A percentile compares a stretch with the other conserved stretches of the same genome.
These are phyloP conservation scores for Arachis monticola DNA, from an alignment of 331 rosid genomes.

Conservation along the genomic window DNA sequence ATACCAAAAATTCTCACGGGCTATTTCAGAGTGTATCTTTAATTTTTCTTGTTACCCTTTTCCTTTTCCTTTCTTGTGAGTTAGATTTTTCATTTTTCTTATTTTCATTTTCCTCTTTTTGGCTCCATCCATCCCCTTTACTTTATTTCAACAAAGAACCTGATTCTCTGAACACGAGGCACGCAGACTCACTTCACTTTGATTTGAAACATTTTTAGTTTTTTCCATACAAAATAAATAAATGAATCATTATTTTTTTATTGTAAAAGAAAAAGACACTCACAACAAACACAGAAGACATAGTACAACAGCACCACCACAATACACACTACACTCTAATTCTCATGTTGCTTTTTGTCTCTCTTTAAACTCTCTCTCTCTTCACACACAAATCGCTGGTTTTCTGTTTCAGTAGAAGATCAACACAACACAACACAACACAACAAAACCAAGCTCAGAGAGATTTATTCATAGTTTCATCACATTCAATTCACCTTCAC, in stretches of 20 bases:
- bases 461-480: neutral
- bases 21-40: conserved; percentile 29
- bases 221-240: neutral
- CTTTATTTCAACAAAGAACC: conserved; percentile 55
- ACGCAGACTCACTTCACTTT: conserved; percentile 29
- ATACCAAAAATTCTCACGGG: neutral
- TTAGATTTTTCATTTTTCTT: neutral
- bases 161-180: conserved; percentile 53
- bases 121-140: conserved; percentile 10
- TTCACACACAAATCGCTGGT: neutral
- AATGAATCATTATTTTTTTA: no score
- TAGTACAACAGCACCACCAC: neutral
- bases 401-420: neutral
- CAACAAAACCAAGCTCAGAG: conserved; percentile 8
- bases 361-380: neutral
- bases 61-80: conserved; percentile 7
- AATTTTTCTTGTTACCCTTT: neutral
- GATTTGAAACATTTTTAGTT: conserved; percentile 12
- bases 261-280: no score
- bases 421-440: neutral
- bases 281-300: no score
- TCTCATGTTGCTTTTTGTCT: conserved; percentile 27
- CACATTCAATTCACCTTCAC: conserved; percentile 15
- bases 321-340: neutral
- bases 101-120: conserved; percentile 1